Conservation (phyloP, 1,139 yeast species). For the Sugiyamaella neomexicana region DNA sequence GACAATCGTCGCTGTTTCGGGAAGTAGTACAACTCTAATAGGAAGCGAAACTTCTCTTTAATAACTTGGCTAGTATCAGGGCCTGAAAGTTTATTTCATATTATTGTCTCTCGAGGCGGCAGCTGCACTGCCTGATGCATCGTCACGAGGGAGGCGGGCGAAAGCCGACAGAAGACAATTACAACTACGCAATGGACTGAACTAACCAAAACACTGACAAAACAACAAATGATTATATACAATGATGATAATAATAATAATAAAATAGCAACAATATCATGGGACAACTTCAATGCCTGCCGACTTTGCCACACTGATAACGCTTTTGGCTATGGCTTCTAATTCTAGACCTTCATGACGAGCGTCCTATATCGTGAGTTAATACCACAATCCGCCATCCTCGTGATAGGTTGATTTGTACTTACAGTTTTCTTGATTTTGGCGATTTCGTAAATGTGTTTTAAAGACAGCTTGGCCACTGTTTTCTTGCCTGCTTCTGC, state of each 20-base stretch:
- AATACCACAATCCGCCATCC: neutral
- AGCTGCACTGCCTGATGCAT: no score
- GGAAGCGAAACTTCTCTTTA: no score
- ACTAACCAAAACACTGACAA: neutral
- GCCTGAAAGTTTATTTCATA: no score
- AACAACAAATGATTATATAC: neutral
- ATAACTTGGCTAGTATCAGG: no score
- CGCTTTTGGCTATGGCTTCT: constrained; percentile 76
- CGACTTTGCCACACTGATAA: constrained; percentile 82
- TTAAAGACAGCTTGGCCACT: constrained; percentile 75
- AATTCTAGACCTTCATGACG: constrained; percentile 71
- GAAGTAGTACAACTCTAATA: no score
- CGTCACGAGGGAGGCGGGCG: no score
- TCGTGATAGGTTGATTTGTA: neutral
- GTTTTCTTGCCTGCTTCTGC: constrained; percentile 45
- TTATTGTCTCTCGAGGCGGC: no score
- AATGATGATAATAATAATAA: neutral
- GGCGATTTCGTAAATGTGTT: constrained; percentile 93
- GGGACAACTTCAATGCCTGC: constrained; percentile 83
- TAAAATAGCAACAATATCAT: constrained; percentile 37
- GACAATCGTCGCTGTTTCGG: no score
- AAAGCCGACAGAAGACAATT: neutral
- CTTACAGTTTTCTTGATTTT: constrained; percentile 72
- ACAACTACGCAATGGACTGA: neutral
- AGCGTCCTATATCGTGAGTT: constrained; percentile 48